A percentile compares a stretch with the other conserved stretches of the same genome.
Conservation (phyloP, 1,284 basidiomycete species). For the Kalmanozyma brasiliensis region DNA sequence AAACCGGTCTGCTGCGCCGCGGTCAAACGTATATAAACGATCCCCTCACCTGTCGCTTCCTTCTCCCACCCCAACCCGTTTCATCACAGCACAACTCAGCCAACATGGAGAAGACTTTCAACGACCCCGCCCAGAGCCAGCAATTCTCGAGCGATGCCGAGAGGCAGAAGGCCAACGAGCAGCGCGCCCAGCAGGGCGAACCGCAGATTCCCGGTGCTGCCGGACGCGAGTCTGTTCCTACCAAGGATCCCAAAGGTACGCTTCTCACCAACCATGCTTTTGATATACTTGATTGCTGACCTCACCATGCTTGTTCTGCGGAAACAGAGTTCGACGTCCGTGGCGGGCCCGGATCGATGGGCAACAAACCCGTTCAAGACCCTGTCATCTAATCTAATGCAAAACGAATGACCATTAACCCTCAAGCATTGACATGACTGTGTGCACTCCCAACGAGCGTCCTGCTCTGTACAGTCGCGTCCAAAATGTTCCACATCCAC, state of each 20-base stretch:
- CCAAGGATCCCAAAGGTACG: conserved; percentile 53
- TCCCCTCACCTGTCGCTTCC: neutral
- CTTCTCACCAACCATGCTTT: neutral
- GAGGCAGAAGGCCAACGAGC: conserved; percentile 45
- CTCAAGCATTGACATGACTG: no score
- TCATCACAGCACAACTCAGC: no score
- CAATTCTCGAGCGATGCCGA: conserved; percentile 30
- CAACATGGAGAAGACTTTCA: conserved; percentile 54
- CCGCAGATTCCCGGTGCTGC: conserved; percentile 48
- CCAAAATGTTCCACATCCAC: no score
- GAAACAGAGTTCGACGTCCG: conserved; percentile 47
- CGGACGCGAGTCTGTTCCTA: conserved; percentile 44
- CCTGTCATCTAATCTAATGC: conserved; percentile 44
- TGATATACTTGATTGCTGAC: neutral
- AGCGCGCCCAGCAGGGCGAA: conserved; percentile 44
- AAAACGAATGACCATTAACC: no score
- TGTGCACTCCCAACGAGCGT: no score
- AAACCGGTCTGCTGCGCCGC: no score
- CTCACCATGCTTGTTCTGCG: neutral
- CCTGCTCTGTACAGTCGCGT: no score
- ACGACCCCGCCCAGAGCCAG: conserved; percentile 41
- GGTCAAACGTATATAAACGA: neutral
- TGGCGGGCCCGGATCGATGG: conserved; percentile 52
- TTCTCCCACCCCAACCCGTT: neutral
- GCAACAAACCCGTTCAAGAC: conserved; percentile 51